Percentiles rank a stretch among this genome's conserved stretches.
Conservation (phyloP, 208 protist genomes). For the Vickermania spadyakhi region DNA sequence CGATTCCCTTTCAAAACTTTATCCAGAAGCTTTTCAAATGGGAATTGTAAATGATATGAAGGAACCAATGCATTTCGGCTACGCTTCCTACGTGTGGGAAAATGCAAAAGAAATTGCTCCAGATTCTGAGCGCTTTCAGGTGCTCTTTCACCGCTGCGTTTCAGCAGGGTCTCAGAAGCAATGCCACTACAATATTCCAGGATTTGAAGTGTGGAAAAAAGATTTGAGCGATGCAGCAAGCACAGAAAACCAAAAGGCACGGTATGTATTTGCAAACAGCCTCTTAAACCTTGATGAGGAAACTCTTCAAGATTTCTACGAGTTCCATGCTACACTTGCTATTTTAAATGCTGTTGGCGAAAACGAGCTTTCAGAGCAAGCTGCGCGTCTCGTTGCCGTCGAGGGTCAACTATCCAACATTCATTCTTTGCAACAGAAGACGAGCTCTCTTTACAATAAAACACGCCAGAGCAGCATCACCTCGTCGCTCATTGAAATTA, state of each 20-base stretch:
- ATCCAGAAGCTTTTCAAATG: constrained; percentile 61
- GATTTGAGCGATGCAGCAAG: constrained; percentile 60
- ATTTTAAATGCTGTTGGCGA: constrained; percentile 81
- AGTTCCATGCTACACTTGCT: constrained; percentile 79
- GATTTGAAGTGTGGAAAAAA: constrained; percentile 74
- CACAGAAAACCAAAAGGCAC: constrained; percentile 78
- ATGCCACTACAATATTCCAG: constrained; percentile 74
- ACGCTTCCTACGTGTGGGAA: constrained; percentile 77
- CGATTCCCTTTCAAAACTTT: constrained; percentile 80
- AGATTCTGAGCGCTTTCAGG: constrained; percentile 56
- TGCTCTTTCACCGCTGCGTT: constrained; percentile 84
- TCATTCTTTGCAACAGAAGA: constrained; percentile 63
- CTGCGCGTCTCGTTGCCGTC: constrained; percentile 78
- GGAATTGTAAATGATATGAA: constrained; percentile 88
- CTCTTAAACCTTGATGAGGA: constrained; percentile 82
- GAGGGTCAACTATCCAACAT: constrained; percentile 89
- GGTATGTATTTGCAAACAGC: constrained; percentile 82
- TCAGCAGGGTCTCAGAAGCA: constrained; percentile 72
- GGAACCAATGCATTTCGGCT: constrained; percentile 83
- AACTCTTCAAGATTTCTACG: constrained; percentile 82
- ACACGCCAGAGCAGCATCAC: constrained; percentile 86
- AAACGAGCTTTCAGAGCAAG: constrained; percentile 89
- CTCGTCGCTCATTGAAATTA: constrained; percentile 85
- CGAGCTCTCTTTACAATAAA: constrained; percentile 89
- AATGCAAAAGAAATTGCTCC: constrained; percentile 40